phyloP scores from a whole-genome alignment of 163 green algal species.

The Trebouxia gelatinosa region DNA sequence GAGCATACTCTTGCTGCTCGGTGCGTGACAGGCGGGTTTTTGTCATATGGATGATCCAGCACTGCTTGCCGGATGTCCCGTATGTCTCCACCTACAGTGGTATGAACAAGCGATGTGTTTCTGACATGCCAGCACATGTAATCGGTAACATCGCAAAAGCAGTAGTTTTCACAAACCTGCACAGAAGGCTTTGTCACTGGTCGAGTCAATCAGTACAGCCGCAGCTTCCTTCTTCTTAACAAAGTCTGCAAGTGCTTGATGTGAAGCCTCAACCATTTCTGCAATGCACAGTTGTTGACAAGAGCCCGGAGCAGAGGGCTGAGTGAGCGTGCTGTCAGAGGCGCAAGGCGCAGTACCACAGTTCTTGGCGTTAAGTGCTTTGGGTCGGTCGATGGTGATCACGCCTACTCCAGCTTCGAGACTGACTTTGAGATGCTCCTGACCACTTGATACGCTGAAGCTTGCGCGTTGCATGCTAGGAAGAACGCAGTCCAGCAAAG shows the following conservation, averaged over 20 bases:
- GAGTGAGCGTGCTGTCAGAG: too few relatives aligned
- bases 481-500: too few relatives aligned
- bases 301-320: too few relatives aligned
- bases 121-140: not conserved
- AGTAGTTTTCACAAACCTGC: constrained; percentile 27
- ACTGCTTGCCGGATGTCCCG: constrained; percentile 29
- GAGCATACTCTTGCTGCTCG: constrained; percentile 18
- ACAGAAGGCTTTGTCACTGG: constrained; percentile 25
- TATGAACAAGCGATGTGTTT: not conserved
- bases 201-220: constrained; percentile 28
- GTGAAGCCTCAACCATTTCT: constrained; percentile 23
- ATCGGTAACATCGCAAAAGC: not conserved
- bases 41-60: not conserved
- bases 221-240: constrained; percentile 20
- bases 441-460: too few relatives aligned
- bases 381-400: too few relatives aligned
- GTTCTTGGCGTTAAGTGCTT: too few relatives aligned
- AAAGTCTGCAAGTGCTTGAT: constrained; percentile 11
- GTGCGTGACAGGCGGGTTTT: constrained; percentile 15
- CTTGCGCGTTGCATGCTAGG: too few relatives aligned
- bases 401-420: too few relatives aligned
- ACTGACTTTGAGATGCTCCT: too few relatives aligned
- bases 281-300: too few relatives aligned
- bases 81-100: constrained; percentile 28
- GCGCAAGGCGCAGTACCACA: constrained; percentile 49